Conservation (phyloP, 2,329 filamentous ascomycete genomes). For the Cladosporium sp. region DNA sequence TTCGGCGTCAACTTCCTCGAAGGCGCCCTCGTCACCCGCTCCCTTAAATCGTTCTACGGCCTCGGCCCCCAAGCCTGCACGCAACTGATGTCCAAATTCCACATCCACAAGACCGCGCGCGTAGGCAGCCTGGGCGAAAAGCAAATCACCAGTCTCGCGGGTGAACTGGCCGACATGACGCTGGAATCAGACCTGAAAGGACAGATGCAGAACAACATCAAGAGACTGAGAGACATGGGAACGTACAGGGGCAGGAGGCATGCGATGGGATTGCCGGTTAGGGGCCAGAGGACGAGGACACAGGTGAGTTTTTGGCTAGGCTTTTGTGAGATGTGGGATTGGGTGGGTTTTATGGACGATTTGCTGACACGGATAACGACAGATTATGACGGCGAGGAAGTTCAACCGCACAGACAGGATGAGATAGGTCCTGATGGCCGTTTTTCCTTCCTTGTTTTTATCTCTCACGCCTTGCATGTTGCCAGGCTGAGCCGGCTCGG, state of each 20-base stretch:
- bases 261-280: conserved; percentile 86
- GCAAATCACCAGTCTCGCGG: conserved; percentile 78
- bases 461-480: conserved; percentile 15
- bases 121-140: conserved; percentile 73
- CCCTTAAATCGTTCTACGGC: conserved; percentile 82
- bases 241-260: conserved; percentile 86
- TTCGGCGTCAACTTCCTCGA: conserved; percentile 85
- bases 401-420: conserved; percentile 59
- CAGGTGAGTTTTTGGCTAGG: conserved; percentile 57
- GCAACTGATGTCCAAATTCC: conserved; percentile 82
- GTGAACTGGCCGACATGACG: conserved; percentile 85
- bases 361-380: conserved; percentile 19
- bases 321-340: background rate
- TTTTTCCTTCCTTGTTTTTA: conserved; percentile 1
- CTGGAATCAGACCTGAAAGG: conserved; percentile 86
- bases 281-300: conserved; percentile 83
- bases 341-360: background rate
- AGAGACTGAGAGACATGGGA: conserved; percentile 83
- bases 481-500: conserved; percentile 13
- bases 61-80: conserved; percentile 70
- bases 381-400: conserved; percentile 61
- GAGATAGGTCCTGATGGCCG: conserved; percentile 32
- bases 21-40: conserved; percentile 67
- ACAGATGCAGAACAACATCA: conserved; percentile 80
- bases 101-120: conserved; percentile 80